A percentile compares a stretch with the other conserved stretches of the same genome.
phyloP scores from a whole-genome alignment of 805 yeast species.

The Wickerhamomyces bovis region DNA sequence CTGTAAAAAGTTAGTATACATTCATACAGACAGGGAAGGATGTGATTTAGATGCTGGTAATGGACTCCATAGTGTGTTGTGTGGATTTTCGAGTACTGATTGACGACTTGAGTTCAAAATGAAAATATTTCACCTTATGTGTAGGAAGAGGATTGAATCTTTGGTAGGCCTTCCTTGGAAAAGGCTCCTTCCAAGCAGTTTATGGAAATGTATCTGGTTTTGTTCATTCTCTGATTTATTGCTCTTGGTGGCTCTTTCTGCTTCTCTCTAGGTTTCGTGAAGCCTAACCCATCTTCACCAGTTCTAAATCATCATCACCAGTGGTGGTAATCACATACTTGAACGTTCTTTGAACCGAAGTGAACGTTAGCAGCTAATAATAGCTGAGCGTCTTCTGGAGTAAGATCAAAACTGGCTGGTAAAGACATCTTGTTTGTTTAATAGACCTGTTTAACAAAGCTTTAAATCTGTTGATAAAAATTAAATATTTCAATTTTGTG shows the following conservation, averaged over 20 bases:
- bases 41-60: background rate
- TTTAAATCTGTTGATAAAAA: conserved; percentile 8
- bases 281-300: background rate
- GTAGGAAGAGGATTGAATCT: background rate
- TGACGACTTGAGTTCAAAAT: background rate
- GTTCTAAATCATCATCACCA: background rate
- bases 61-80: background rate
- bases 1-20: conserved; percentile 32
- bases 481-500: conserved; percentile 18
- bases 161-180: background rate
- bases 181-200: too few species aligned
- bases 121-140: background rate
- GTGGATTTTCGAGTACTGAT: background rate
- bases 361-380: conserved; percentile 99
- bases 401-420: conserved; percentile 86
- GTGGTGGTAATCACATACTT: conserved; percentile 56
- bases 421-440: conserved; percentile 52
- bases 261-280: background rate
- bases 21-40: background rate
- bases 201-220: background rate
- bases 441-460: conserved; percentile 2
- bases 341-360: conserved; percentile 99
- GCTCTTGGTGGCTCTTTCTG: background rate
- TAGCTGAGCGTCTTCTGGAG: conserved; percentile 98
- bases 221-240: too few species aligned